Base-by-base conservation (phyloP, 1,284 basidiomycete genomes). In the Ustilago sp. region DNA sequence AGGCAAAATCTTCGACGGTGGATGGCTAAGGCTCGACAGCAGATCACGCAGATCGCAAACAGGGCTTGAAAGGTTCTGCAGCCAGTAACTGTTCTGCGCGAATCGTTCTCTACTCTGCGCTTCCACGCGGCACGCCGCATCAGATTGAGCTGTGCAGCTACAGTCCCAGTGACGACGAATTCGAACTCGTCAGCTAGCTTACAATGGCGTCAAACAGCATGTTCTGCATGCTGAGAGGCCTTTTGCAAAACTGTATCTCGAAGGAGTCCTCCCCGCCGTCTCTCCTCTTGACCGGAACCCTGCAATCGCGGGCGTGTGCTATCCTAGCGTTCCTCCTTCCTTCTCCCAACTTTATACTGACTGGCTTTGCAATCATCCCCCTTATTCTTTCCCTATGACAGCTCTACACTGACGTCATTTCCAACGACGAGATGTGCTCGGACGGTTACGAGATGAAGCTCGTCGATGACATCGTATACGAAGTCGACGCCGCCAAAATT, bases 401-500 rank as follows among this genome's bases (percentile, higher is more conserved):
- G 87, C 88, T 96, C 83, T 95, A 91, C 89, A 78, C 83, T 63
- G 88, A 89, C 84, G 86, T 93, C 77, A 52, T 98, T 69, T 88
- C 91, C 74, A 91, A 88, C 76, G 95, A 98, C 87, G 96, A 99
- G 90, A 93, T 99, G 90, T 57, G 56, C 72, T 82, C 82, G 55
- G 82, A 83, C 65, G 80, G 77, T 31, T 83, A 73, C 78, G 38
- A 63, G 51, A 95, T 94, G 85, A 95, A 94, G 89, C 67, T 87
- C 65, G 86, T 97, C 81, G 94, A 95, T 80, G 91, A 91, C 86
- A 90, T 95, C 81, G 93, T 92, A 75, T 95, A 89, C 87, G 96
- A 99, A 88, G 94, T 98, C 61, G 91, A 99, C 87, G 95, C 94
- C 86, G 74, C 88, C 70, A 87, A 90, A 88, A 91, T 97, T 84